Base-by-base conservation (phyloP, 176 grass and related monocot species). In the Musa beccarii region DNA sequence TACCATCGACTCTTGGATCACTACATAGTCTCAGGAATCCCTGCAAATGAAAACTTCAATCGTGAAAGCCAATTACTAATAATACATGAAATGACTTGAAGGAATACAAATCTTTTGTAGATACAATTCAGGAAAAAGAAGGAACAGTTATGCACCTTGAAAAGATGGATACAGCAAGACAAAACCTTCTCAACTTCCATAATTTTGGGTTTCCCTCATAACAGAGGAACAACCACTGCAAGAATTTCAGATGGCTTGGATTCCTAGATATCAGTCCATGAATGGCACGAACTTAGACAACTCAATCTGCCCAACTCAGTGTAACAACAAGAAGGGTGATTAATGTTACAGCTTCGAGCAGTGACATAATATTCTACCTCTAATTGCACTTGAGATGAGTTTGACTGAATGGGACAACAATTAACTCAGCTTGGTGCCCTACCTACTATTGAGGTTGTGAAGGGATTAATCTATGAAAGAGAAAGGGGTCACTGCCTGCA, bases 381-480 rank as follows among this genome's bases (percentile, higher is more conserved):
- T 85, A 76, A 82, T 74, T 12, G 79, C 89, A 84, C 81, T 80
- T 84, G 89, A 80, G 68, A 93, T 80, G 69, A 97, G 88, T 76
- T 93, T 82, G 1, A 63, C 16, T 34, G 86, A 93, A 53, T 81
- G 90, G 49, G 87, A 89, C 21, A 85, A 66, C 20, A 79, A 84
- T 9, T 25, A 25, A 25, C 25, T 25, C 25, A 87, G 74, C 79
- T 85, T 26, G 86, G 88, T 1, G 77, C 72, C 52, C 66, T 89
- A 70, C 79, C 80, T 6, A 78, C 79, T 77, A 82, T 52, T 86
- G 77, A 98, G 86, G 75, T 85, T 90, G 75, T 91, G 79, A 52
- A 98, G 88, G 80, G 93, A 98, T 71, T 91, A 87, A 74, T 98
- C 94, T 73, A 93, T 78, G 82, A 87, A 98, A 78, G 94, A 93